Evolutionary conservation across 805 yeast species (phyloP).

Genomic region (Kregervanrija fluxuum): DNA sequence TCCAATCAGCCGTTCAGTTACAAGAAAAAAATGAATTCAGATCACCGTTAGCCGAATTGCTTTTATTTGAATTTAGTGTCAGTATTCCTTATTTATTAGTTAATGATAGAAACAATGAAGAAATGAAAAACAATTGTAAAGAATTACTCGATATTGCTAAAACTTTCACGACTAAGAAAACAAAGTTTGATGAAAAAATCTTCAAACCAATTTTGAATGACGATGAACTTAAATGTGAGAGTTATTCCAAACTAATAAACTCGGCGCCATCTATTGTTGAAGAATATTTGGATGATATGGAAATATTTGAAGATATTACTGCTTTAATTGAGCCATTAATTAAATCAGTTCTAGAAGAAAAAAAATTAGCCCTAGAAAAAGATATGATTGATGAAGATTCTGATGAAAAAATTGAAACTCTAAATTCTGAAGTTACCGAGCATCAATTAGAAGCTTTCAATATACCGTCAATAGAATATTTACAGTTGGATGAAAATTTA

Average conservation of each 20-base stretch:
- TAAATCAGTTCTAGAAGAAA: slow-evolving; percentile 8
- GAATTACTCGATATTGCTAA: slow-evolving; percentile 40
- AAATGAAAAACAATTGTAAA: slow-evolving; percentile 29
- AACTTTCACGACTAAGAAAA: slow-evolving; percentile 12
- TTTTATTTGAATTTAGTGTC: slow-evolving; percentile 54
- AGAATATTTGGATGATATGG: slow-evolving; percentile 32
- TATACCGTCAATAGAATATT: slow-evolving; percentile 30
- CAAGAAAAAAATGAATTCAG: slow-evolving; percentile 37
- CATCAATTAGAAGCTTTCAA: slow-evolving; percentile 19
- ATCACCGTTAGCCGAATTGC: slow-evolving; percentile 57
- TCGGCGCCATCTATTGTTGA: slow-evolving; percentile 40
- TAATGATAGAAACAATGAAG: slow-evolving; percentile 18
- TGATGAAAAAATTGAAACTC: slow-evolving; percentile 1
- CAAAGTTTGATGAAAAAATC: slow-evolving; percentile 2
- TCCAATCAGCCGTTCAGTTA: slow-evolving; percentile 49
- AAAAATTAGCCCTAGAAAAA: not conserved
- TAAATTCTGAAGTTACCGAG: slow-evolving; percentile 12
- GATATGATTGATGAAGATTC: slow-evolving; percentile 7
- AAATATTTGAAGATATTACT: slow-evolving; percentile 32
- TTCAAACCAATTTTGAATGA: slow-evolving; percentile 31
- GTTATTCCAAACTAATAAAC: slow-evolving; percentile 3
- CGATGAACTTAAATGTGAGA: slow-evolving; percentile 4
- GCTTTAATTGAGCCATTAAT: slow-evolving; percentile 12
- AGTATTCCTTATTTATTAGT: slow-evolving; percentile 51
- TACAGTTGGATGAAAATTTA: slow-evolving; percentile 26